Conservation (phyloP, 73 alveolate genomes). For the Symbiodinium pilosum region DNA sequence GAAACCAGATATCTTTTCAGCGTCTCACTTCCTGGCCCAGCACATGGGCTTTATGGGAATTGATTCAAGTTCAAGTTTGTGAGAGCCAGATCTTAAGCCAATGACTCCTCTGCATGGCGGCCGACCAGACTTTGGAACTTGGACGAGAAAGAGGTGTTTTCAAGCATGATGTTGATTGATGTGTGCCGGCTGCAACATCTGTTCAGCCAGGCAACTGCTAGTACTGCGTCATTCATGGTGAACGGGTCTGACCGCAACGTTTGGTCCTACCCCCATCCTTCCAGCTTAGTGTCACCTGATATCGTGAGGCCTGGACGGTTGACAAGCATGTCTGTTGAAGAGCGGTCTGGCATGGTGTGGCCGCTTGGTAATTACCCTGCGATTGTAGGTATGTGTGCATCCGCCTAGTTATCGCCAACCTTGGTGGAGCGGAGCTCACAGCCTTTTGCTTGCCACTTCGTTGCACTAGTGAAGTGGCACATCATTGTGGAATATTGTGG, state of each 20-base stretch:
- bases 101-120: not conserved
- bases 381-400: not conserved
- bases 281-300: constrained; percentile 1
- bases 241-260: not conserved
- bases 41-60: not conserved
- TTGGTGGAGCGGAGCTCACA: not conserved
- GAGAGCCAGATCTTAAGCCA: not conserved
- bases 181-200: not conserved
- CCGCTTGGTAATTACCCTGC: too few relatives aligned
- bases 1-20: not conserved
- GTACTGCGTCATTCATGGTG: too few relatives aligned
- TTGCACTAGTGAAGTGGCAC: too few relatives aligned
- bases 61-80: not conserved
- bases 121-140: not conserved
- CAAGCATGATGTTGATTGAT: not conserved
- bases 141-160: not conserved
- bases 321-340: too few relatives aligned
- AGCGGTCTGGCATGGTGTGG: too few relatives aligned
- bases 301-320: not conserved
- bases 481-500: too few relatives aligned
- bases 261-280: not conserved
- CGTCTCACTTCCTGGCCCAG: not conserved
- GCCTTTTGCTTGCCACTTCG: not conserved
- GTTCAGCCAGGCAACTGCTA: too few relatives aligned
- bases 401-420: not conserved